Conservation (phyloP, 2,329 filamentous ascomycete genomes). For the Sporothrix inflata region DNA sequence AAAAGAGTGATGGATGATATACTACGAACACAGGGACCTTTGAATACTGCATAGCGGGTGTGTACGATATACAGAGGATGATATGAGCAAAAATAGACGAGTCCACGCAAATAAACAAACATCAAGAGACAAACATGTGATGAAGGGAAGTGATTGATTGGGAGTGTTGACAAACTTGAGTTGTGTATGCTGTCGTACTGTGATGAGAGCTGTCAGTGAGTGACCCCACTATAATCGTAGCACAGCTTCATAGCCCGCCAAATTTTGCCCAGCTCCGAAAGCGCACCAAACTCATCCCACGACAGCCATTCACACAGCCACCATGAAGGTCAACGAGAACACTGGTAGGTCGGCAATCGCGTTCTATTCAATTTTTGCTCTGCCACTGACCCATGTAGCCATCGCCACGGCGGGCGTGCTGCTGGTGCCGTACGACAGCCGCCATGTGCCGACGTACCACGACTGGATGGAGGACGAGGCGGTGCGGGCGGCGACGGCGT, state of each 20-base stretch:
- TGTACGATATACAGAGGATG: neutral
- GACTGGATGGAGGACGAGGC: conserved; percentile 88
- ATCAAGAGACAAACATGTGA: neutral
- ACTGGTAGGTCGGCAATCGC: conserved; percentile 42
- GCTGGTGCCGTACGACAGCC: conserved; percentile 80
- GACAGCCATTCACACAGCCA: neutral
- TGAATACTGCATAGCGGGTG: conserved; percentile 31
- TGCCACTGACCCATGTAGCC: conserved; percentile 53
- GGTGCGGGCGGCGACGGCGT: conserved; percentile 83
- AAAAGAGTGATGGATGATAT: neutral
- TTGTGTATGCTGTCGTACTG: neutral
- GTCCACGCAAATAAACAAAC: conserved; percentile 10
- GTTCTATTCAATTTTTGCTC: neutral
- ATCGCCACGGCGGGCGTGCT: conserved; percentile 67
- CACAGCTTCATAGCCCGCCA: neutral
- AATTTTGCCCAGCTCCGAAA: neutral
- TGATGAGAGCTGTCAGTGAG: neutral
- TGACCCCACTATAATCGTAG: neutral
- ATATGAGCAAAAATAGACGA: neutral
- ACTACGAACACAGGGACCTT: neutral
- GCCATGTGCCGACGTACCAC: conserved; percentile 83
- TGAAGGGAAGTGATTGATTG: neutral
- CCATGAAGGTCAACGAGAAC: conserved; percentile 35
- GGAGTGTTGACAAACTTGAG: neutral
- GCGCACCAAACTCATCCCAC: neutral